Conservation (phyloP, 1,139 yeast genomes). For the Diutina pseudorugosa region DNA sequence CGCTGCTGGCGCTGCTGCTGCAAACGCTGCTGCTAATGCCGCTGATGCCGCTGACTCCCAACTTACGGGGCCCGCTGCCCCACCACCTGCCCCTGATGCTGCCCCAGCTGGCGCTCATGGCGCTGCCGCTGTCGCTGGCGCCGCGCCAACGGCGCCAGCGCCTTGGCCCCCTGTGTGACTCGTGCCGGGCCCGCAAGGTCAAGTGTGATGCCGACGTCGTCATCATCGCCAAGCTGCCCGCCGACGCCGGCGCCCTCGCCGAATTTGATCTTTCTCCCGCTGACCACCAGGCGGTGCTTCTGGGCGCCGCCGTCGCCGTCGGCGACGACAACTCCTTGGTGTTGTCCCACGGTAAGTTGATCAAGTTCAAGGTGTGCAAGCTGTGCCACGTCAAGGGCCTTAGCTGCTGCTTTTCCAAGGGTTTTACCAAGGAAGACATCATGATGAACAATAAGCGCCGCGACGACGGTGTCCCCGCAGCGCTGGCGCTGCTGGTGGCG, state of each 20-base stretch:
- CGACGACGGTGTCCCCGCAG: background rate
- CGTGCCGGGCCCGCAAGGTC: constrained; percentile 59
- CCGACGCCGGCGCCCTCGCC: background rate
- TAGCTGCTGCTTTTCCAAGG: constrained; percentile 41
- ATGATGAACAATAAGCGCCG: constrained; percentile 6
- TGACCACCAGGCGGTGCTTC: background rate
- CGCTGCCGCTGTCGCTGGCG: background rate
- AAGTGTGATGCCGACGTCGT: constrained; percentile 60
- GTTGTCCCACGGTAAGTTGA: constrained; percentile 22
- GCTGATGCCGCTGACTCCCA: background rate
- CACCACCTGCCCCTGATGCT: background rate
- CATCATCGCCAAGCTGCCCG: constrained; percentile 3
- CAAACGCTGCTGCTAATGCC: background rate
- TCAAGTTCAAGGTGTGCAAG: constrained; percentile 38
- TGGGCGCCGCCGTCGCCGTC: constrained; percentile 8
- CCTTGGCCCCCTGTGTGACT: constrained; percentile 66
- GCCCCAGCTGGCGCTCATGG: background rate
- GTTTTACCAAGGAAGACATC: constrained; percentile 49
- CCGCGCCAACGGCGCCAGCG: constrained; percentile 40
- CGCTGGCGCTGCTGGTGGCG: background rate
- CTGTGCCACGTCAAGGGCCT: constrained; percentile 34
- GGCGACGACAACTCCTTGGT: constrained; percentile 10
- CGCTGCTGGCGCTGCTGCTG: background rate
- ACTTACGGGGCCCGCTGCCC: background rate
- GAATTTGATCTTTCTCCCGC: background rate